Conservation (phyloP, 352 stramenopile genomes). For the Pythium graminicola region DNA sequence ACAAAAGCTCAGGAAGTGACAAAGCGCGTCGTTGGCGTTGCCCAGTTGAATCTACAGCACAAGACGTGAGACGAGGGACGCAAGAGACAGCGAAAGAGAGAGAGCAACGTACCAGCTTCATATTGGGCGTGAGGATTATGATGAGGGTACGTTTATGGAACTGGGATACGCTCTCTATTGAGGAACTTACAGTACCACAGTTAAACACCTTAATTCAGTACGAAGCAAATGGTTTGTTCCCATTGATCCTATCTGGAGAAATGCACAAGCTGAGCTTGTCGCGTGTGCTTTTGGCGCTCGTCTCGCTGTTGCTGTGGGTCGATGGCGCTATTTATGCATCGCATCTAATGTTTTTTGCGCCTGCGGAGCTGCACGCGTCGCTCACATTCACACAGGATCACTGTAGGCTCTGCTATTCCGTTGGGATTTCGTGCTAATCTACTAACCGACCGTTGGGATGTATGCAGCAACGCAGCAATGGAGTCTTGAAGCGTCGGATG, state of each 20-base stretch:
- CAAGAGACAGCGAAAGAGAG: constrained; percentile 2
- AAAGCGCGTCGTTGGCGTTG: constrained; percentile 57
- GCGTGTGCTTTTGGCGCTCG: neutral
- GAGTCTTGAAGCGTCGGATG: neutral
- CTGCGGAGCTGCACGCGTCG: constrained; percentile 1
- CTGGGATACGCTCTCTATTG: constrained; percentile 3
- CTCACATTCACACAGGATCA: constrained; percentile 1
- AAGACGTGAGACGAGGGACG: neutral
- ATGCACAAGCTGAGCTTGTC: no score
- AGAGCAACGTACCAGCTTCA: constrained; percentile 21
- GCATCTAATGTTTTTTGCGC: constrained; percentile 2
- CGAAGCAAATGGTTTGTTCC: no score
- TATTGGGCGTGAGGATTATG: neutral
- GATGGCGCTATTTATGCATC: neutral
- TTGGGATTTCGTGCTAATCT: no score
- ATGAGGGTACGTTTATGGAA: neutral
- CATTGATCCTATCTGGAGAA: no score
- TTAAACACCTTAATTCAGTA: neutral
- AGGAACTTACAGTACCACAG: neutral
- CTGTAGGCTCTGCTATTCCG: neutral
- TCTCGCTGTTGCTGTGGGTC: neutral
- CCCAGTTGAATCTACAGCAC: constrained; percentile 63
- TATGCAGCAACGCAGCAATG: neutral
- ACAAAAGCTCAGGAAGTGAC: constrained; percentile 73
- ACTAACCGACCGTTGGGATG: neutral